Evolutionary conservation across 495 filamentous ascomycete species (phyloP), one percentile per base, ranked within the genome.

Genomic region (Podospora pseudocomata): DNA sequence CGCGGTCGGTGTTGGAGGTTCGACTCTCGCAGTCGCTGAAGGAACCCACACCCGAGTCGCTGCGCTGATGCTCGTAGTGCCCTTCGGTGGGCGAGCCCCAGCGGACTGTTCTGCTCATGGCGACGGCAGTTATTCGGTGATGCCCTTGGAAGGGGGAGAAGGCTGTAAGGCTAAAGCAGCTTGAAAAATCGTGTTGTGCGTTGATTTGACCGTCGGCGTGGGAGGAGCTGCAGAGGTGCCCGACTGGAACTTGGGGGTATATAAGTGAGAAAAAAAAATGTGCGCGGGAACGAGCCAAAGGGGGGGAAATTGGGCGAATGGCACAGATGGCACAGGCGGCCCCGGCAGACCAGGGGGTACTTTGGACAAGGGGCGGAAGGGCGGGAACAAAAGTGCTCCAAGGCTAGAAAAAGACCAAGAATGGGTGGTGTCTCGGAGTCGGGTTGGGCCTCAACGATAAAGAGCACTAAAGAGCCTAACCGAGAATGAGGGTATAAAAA

Each of bases 21-120:
- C 71, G 74, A 64, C 71, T 73, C 32, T 77, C 74, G 62, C 72
- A 72, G 65, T 76, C 77, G 65, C 76, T 78, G 65, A 78, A 76
- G 54, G 76, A 76, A 69, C 77, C 72, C 57, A 79, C 76, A 9
- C 76, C 76, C n/a, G 74, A 76, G 67, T 79, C 77, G 71, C 74
- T 78, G 19, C 72, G 75, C 55, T 77, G 75, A 55, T 77, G 72
- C 27, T 72, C 71, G 67, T 72, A 73, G 57, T 68, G 72, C 70
- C 71, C 74, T 68, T 71, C 72, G 63, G 67, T 60, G 62, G 76
- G 77, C 13, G 77, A 76, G 65, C 75, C 73, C 70, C 76, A 79
- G 63, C 73, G 74, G 70, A 79, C 77, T 66, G 69, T 77, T 59
- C 74, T 79, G 74, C 73, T 74, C 73, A 76, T 76, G 67, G 54